Base-by-base conservation (phyloP, 225 moss, liverwort and hornwort species). In the Sphagnum tenellum region DNA sequence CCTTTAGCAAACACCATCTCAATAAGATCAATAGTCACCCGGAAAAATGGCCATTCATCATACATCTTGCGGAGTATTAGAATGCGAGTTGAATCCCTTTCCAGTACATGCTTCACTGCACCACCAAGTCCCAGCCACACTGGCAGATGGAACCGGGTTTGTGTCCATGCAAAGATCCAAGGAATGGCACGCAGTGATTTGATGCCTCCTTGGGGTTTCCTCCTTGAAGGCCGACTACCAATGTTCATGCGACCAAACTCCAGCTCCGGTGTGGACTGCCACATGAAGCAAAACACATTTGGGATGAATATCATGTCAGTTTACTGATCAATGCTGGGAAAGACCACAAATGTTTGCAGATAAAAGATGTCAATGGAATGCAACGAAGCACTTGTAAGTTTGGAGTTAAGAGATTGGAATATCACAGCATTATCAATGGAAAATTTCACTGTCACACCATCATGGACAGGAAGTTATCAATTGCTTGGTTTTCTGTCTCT, bases 101-200 rank as follows among this genome's bases (percentile, higher is more conserved):
- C n/a, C n/a, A 77, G 65, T 4, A 62, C 74, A 4, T 62, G 51
- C 46, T 81, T 81, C 60, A 81, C 72, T 48, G 81, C 81, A 49
- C 71, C 77, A 48, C 81, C 81, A 45, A 81, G 66, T 51, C 81
- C 81, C 8, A 81, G 81, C 81, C 81, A 81, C 8, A 81, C 81
- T 4, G 81, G 81, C 55, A 81, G 81, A 66, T 81, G 81, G 69
- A 81, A 81, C 11, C 81, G 77, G 13, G 81, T 81, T 48, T 81
- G 81, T 48, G 81, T 81, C 81, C 81, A 81, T 2, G 81, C 81
- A 57, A 81, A 81, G 4, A 81, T 81, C 81, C 81, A 81, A 4
- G 81, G 81, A 67, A 81, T 81, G 12, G 81, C 81, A 47, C 81
- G 71, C 45, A 81, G 70, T 55, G 76, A 76, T 59, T 81, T 77